A percentile compares a stretch with the other conserved stretches of the same genome.
These are phyloP conservation scores for Amanita inopinata DNA, from an alignment of 768 basidiomycete species.

Conservation along the genomic window DNA sequence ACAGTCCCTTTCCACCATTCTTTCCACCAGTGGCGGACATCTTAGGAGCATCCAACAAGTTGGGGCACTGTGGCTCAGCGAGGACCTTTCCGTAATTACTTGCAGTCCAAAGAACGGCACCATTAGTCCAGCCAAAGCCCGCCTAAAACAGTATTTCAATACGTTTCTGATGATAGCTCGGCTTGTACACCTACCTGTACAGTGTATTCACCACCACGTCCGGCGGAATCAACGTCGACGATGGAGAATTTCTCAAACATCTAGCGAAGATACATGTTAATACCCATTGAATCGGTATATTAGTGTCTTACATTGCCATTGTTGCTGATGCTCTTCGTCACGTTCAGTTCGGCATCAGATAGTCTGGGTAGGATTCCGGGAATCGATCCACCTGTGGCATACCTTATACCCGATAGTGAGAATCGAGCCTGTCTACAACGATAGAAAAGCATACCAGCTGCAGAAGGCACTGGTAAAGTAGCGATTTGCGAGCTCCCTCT, in stretches of 20 bases:
- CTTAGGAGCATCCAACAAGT: conserved; percentile 19
- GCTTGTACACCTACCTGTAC: conserved; percentile 46
- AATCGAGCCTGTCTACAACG: background rate
- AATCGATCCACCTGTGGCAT: conserved; percentile 83
- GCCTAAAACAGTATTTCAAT: conserved; percentile 26
- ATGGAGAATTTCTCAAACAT: conserved; percentile 89
- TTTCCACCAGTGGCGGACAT: background rate
- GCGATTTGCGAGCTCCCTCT: conserved; percentile 73
- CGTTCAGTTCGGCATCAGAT: conserved; percentile 58
- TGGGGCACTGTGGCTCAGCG: conserved; percentile 55
- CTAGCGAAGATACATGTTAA: conserved; percentile 24
- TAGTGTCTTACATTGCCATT: conserved; percentile 58
- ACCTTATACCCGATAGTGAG: conserved; percentile 32
- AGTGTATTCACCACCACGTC: conserved; percentile 79
- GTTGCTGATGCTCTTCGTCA: conserved; percentile 55
- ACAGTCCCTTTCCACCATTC: background rate
- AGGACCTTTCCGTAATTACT: conserved; percentile 54
- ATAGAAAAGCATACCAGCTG: conserved; percentile 56
- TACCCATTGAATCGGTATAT: background rate
- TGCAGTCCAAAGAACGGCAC: conserved; percentile 68
- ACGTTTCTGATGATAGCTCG: background rate
- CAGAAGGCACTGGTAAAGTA: conserved; percentile 79
- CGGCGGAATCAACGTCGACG: conserved; percentile 68
- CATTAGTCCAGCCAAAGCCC: conserved; percentile 89
- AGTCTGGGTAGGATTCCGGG: conserved; percentile 58